Percentiles rank a stretch among this genome's conserved stretches.
Evolutionary conservation across 371 early-diverging fungal genomes (phyloP).

Genomic region (Mucor velutinosus): DNA sequence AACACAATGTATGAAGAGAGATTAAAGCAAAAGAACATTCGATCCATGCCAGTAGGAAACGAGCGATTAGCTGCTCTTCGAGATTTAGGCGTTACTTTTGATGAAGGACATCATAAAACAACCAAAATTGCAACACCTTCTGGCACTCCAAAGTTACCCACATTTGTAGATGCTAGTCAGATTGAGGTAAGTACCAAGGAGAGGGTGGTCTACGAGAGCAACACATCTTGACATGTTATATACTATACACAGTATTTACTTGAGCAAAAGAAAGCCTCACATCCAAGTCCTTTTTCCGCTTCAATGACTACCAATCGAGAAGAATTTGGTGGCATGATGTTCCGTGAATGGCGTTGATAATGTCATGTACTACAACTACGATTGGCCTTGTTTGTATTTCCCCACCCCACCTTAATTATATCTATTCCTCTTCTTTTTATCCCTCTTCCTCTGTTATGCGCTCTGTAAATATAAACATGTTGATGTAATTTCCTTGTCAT

Average conservation of each 20-base stretch:
- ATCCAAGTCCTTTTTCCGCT: conserved; percentile 1
- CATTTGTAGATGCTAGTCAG: conserved; percentile 40
- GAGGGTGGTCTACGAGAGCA: background rate
- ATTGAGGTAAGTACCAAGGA: conserved; percentile 16
- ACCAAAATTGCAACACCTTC: conserved; percentile 50
- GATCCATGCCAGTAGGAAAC: conserved; percentile 35
- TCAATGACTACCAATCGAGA: conserved; percentile 1
- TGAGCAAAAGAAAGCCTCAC: background rate
- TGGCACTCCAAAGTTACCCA: conserved; percentile 35
- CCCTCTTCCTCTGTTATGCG: background rate
- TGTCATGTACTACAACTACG: background rate
- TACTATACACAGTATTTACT: background rate
- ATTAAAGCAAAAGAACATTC: conserved; percentile 18
- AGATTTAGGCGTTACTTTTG: conserved; percentile 45
- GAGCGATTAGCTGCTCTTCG: conserved; percentile 42
- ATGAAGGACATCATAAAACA: conserved; percentile 42
- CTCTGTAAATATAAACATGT: background rate
- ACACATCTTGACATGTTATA: background rate
- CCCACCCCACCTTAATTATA: background rate
- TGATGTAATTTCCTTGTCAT: background rate
- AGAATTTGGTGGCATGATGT: conserved; percentile 1
- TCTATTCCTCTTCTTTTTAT: background rate
- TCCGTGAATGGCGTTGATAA: conserved; percentile 1
- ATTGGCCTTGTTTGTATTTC: background rate
- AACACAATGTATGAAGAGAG: conserved; percentile 17